Conservation (phyloP, 768 basidiomycete genomes). For the Cyclocybe aegerita region DNA sequence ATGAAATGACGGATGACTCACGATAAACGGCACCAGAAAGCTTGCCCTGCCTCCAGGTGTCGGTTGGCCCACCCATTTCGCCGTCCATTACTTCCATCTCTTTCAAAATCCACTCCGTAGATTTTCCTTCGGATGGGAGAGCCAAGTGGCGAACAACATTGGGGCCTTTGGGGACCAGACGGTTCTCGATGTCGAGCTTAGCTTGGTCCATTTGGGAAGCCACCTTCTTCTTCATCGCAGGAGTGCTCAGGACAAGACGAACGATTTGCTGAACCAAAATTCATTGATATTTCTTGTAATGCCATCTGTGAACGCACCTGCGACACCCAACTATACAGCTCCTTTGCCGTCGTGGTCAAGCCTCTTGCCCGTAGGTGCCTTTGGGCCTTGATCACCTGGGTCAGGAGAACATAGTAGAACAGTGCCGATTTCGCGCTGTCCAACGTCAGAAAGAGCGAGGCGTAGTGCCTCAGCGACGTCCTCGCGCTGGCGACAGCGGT, state of each 20-base stretch:
- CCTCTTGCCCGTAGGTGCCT: conserved; percentile 70
- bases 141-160: conserved; percentile 63
- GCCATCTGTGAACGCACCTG: conserved; percentile 35
- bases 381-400: conserved; percentile 49
- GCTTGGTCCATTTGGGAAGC: conserved; percentile 64
- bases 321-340: conserved; percentile 52
- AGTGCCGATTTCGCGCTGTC: conserved; percentile 56
- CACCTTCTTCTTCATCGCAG: conserved; percentile 59
- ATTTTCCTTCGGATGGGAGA: conserved; percentile 63
- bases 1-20: conserved; percentile 33
- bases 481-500: conserved; percentile 13
- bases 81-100: conserved; percentile 83
- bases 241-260: conserved; percentile 58
- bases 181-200: conserved; percentile 61
- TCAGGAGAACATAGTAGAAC: conserved; percentile 57
- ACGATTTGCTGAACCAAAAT: conserved; percentile 46
- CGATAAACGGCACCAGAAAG: conserved; percentile 87
- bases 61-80: conserved; percentile 39
- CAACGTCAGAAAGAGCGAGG: conserved; percentile 22
- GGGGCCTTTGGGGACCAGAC: conserved; percentile 64
- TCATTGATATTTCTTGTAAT: not conserved
- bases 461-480: conserved; percentile 15
- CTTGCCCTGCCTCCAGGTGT: conserved; percentile 70
- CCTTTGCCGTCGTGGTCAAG: conserved; percentile 42
- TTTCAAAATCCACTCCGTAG: conserved; percentile 68